These are phyloP conservation scores for Tripterygium wilfordii DNA, from an alignment of 177 flowering plant species.

Conservation along the genomic window DNA sequence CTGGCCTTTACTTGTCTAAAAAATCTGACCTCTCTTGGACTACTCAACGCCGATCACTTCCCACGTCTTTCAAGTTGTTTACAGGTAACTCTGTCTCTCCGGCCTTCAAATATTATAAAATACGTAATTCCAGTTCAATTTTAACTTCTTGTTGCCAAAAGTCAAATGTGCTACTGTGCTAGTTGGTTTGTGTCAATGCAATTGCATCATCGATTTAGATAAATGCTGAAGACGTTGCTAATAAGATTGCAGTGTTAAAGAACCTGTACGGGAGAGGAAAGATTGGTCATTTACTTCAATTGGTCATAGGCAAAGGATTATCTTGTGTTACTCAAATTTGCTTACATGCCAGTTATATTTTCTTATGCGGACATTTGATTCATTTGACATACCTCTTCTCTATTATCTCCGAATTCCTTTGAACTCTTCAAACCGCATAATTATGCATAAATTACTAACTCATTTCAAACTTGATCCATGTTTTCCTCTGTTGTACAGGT, in stretches of 20 bases:
- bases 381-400: background rate
- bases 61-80: constrained; percentile 81
- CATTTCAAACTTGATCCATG: background rate
- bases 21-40: constrained; percentile 74
- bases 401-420: background rate
- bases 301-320: background rate
- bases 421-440: background rate
- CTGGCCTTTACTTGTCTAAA: constrained; percentile 85
- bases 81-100: constrained; percentile 46
- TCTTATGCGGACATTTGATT: background rate
- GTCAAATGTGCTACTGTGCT: no score
- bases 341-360: background rate
- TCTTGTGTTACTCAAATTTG: no score
- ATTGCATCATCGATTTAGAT: no score
- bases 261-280: no score
- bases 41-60: constrained; percentile 76
- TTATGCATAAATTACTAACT: background rate
- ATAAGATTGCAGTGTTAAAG: no score
- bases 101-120: no score
- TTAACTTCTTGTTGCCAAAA: no score
- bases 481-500: constrained; percentile 39
- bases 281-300: no score
- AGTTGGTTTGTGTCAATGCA: no score
- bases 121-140: no score
- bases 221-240: no score